These are phyloP conservation scores for Salix purpurea DNA, from an alignment of 345 rosid species.

Conservation along the genomic window DNA sequence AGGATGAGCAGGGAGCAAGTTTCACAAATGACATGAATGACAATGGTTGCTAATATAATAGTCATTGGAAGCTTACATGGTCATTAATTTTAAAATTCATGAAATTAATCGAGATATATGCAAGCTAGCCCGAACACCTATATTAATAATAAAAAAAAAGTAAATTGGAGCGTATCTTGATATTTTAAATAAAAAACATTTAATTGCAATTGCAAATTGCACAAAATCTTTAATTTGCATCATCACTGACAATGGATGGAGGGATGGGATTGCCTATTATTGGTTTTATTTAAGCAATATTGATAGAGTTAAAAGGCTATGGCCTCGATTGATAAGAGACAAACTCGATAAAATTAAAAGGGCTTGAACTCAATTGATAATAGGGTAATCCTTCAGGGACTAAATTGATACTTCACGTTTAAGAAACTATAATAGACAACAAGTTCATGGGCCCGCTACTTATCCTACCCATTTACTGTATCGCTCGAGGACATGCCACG, in stretches of 20 bases:
- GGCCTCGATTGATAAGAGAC: background rate
- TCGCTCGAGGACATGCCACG: slow-evolving; percentile 26
- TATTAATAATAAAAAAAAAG: no score
- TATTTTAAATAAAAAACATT: background rate
- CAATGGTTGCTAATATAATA: no score
- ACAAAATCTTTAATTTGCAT: background rate
- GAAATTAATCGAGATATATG: no score
- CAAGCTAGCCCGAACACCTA: no score
- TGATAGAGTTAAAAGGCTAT: background rate
- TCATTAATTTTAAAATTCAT: no score
- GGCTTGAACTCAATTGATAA: background rate
- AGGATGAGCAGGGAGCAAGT: no score
- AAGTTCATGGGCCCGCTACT: background rate
- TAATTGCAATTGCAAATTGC: background rate
- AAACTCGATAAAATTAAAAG: background rate
- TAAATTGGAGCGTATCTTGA: no score
- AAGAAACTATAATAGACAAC: background rate
- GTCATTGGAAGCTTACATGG: no score
- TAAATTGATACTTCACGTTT: background rate
- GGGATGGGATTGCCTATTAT: background rate
- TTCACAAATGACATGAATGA: no score
- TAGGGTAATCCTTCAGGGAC: background rate
- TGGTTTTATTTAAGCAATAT: background rate
- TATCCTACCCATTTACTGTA: slow-evolving; percentile 11
- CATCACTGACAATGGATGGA: background rate